phyloP scores from a whole-genome alignment of 2,329 filamentous ascomycete species.

The Fusarium sp. region DNA sequence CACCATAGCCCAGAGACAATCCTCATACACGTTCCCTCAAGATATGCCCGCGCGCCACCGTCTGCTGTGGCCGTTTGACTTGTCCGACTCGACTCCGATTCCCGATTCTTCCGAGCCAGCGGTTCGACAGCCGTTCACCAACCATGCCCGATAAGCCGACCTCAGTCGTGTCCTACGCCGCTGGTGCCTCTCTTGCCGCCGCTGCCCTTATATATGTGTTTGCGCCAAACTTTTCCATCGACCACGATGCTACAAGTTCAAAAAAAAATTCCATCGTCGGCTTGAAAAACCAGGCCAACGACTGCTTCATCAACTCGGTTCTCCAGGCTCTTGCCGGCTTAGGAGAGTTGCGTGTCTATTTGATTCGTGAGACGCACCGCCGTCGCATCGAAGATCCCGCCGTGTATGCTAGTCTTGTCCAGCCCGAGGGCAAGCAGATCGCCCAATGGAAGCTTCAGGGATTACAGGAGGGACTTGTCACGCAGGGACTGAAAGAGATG shows the following conservation, averaged over 20 bases:
- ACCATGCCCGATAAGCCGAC: constrained; percentile 51
- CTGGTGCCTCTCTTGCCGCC: constrained; percentile 92
- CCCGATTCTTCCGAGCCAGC: constrained; percentile 38
- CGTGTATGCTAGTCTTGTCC: constrained; percentile 74
- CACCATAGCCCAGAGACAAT: neutral
- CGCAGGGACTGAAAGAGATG: constrained; percentile 88
- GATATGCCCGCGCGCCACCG: constrained; percentile 38
- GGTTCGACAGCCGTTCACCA: constrained; percentile 23
- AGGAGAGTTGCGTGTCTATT: constrained; percentile 86
- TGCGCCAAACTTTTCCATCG: constrained; percentile 94
- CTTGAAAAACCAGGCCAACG: constrained; percentile 89
- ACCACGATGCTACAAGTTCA: constrained; percentile 73
- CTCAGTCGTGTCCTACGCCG: constrained; percentile 81
- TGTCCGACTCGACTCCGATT: constrained; percentile 38
- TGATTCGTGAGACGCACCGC: constrained; percentile 90
- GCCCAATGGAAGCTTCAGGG: constrained; percentile 70
- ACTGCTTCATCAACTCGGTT: constrained; percentile 96
- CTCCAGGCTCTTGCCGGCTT: constrained; percentile 92
- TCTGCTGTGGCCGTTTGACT: constrained; percentile 37
- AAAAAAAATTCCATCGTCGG: constrained; percentile 91
- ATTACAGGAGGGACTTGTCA: constrained; percentile 84
- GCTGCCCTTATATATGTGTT: constrained; percentile 97
- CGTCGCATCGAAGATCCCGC: constrained; percentile 79
- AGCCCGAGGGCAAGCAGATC: constrained; percentile 54
- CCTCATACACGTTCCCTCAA: constrained; percentile 12